These are phyloP conservation scores for Coniochaeta sp. DNA, from an alignment of 2,329 filamentous ascomycete genomes.

Conservation along the genomic window DNA sequence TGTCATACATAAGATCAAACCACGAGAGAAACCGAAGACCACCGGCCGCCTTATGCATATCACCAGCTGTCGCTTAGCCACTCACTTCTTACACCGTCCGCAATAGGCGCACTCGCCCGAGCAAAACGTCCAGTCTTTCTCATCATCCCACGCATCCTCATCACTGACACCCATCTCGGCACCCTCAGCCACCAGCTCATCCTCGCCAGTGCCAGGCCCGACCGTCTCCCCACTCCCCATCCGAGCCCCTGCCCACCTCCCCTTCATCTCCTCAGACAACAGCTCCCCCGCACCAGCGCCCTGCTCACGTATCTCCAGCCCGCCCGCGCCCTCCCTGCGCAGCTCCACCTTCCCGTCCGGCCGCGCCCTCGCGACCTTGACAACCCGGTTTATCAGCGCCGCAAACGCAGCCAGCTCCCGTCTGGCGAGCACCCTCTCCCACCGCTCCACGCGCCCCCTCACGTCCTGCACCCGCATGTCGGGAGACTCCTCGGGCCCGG, in stretches of 20 bases:
- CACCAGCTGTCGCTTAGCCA: neutral
- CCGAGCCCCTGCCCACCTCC: slow-evolving; percentile 12
- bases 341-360: slow-evolving; percentile 16
- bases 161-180: neutral
- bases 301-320: slow-evolving; percentile 16
- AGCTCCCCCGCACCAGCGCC: slow-evolving; percentile 11
- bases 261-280: slow-evolving; percentile 17
- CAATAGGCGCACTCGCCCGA: neutral
- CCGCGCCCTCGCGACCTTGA: slow-evolving; percentile 8
- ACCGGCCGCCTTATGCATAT: too few relatives aligned
- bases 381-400: slow-evolving; percentile 16
- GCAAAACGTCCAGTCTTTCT: neutral
- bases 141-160: neutral
- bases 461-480: slow-evolving; percentile 27
- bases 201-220: neutral
- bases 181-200: neutral
- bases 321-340: slow-evolving; percentile 7
- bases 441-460: slow-evolving; percentile 19
- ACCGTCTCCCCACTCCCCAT: neutral
- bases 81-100: neutral
- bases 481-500: neutral
- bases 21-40: too few relatives aligned
- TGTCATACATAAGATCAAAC: neutral
- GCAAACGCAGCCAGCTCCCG: slow-evolving; percentile 21
- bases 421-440: slow-evolving; percentile 28